Evolutionary conservation across 306 rosid genomes (phyloP).

Genomic region (Fragaria nilgerrensis): DNA sequence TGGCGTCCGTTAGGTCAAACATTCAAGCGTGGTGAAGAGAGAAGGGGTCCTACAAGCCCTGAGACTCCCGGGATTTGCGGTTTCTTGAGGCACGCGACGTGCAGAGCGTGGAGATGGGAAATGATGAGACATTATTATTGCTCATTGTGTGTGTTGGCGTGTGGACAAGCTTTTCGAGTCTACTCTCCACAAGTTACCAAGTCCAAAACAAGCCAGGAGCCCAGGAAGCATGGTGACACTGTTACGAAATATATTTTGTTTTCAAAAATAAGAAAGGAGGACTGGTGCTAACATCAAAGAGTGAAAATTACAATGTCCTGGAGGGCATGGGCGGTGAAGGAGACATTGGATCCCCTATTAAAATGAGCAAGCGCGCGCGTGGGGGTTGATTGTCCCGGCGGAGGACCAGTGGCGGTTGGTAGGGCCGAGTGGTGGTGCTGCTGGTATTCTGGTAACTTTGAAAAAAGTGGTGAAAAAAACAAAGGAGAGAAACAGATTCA

Average conservation of each 20-base stretch:
- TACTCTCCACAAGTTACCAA: neutral
- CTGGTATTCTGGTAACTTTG: conserved; percentile 20
- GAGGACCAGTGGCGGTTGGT: neutral
- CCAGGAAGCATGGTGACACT: too few relatives aligned
- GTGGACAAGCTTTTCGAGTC: neutral
- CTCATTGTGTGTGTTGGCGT: conserved; percentile 1
- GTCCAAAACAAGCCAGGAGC: neutral
- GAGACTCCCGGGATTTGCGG: neutral
- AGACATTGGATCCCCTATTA: neutral
- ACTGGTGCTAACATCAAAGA: neutral
- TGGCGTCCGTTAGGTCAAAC: neutral
- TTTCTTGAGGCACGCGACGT: neutral
- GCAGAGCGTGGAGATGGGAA: conserved; percentile 5
- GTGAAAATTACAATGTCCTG: too few relatives aligned
- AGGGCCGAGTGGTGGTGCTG: neutral
- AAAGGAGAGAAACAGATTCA: conserved; percentile 20
- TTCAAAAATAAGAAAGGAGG: too few relatives aligned
- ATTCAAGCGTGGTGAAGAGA: neutral
- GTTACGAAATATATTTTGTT: too few relatives aligned
- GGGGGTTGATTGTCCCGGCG: neutral
- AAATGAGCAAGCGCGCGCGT: neutral
- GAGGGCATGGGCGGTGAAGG: neutral
- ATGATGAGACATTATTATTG: neutral
- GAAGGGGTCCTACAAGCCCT: neutral
- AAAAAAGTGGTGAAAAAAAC: neutral